Evolutionary conservation across 176 grass and related monocot species (phyloP), one percentile per base, ranked within the genome.

Genomic region (Oropetium thomaeum): DNA sequence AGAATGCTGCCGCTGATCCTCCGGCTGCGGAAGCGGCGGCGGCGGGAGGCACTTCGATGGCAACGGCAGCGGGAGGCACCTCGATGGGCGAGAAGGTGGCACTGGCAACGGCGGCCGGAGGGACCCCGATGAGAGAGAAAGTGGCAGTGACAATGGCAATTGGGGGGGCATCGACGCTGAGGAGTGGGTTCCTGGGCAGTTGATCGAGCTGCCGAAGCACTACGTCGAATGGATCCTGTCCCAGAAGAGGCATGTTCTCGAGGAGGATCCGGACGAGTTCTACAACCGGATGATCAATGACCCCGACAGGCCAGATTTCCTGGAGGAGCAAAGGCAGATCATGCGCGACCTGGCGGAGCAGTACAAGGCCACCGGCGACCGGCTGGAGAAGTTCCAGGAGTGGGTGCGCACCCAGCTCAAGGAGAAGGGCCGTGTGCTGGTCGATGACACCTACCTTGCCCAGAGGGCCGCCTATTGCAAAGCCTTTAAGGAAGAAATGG

Each of bases 261-360:
- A 63, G 31, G 60, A 63, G 32, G 60, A 63, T 17, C 60, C 60
- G 1, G 60, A 63, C 31, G 60, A 63, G 6, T n/a, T n/a, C 60
- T 63, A 63, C 60, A 37, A 63, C 60, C 16, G 60, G 60, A 63
- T 63, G 60, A 63, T 63, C 16, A 63, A 5, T 17, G 60, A 63
- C 32, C 31, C 60, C 0, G 60, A 63, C 7, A 20, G 31, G 31
- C 31, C 6, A 32, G 60, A 63, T 30, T 63, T 35, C 60, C 60
- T 63, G 31, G 32, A n/a, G 17, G 60, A 63, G 16, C 31, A 63
- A 17, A 35, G 60, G 31, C 16, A 63, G 7, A 2, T 37, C 17
- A 33, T 63, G 60, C 31, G 60, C 16, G 9, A n/a, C 60, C 9
- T 63, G 31, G 31, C 30, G 3, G 60, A 17, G 4, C 31, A 10